Conservation (phyloP, 129 eudicot genomes). For the Glebionis coronaria region DNA sequence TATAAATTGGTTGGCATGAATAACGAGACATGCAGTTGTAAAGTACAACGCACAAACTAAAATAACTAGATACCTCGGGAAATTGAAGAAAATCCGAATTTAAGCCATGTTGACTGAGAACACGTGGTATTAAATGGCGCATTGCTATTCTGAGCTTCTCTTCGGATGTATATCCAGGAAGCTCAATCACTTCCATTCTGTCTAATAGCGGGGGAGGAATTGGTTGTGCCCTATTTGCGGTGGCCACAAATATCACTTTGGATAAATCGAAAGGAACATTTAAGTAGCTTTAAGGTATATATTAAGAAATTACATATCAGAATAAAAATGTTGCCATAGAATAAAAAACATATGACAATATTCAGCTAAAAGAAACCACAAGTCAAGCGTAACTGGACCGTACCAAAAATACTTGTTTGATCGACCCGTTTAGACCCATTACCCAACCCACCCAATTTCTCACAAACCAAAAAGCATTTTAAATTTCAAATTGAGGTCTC, state of each 20-base stretch:
- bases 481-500: too few relatives aligned
- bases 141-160: slow-evolving; percentile 84
- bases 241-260: slow-evolving; percentile 93
- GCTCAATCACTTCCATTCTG: slow-evolving; percentile 96
- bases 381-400: too few relatives aligned
- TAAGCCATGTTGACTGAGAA: slow-evolving; percentile 87
- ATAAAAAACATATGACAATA: too few relatives aligned
- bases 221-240: slow-evolving; percentile 86
- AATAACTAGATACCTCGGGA: slow-evolving; percentile 63
- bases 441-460: not conserved
- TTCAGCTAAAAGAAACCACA: too few relatives aligned
- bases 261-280: slow-evolving; percentile 96
- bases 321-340: not conserved
- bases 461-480: too few relatives aligned
- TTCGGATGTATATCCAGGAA: slow-evolving; percentile 96
- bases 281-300: slow-evolving; percentile 53
- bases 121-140: slow-evolving; percentile 88
- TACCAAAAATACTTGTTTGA: too few relatives aligned
- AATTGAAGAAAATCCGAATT: slow-evolving; percentile 64
- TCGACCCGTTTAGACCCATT: not conserved
- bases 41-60: too few relatives aligned
- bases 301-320: slow-evolving; percentile 44
- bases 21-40: not conserved
- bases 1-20: not conserved
- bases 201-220: slow-evolving; percentile 90